These are phyloP conservation scores for Brassica nigra DNA, from an alignment of 345 rosid genomes.

Conservation along the genomic window DNA sequence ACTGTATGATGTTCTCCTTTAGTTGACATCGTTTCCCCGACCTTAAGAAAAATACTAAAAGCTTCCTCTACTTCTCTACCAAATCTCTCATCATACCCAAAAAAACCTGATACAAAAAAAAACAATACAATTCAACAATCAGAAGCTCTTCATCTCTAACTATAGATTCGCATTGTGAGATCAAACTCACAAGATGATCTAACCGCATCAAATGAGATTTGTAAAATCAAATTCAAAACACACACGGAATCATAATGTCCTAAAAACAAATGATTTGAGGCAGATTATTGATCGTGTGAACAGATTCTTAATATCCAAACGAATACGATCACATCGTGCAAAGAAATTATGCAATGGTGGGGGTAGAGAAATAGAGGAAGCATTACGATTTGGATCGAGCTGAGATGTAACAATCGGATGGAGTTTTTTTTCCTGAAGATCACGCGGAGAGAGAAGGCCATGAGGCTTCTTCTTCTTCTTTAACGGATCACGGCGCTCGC, in stretches of 20 bases:
- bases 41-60: not conserved
- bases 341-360: conserved; percentile 16
- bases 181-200: conserved; percentile 11
- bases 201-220: conserved; percentile 40
- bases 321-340: conserved; percentile 38
- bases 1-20: conserved; percentile 80
- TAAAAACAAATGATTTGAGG: conserved; percentile 7
- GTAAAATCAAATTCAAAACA: not conserved
- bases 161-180: not conserved
- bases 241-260: not conserved
- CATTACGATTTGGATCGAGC: conserved; percentile 33
- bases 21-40: conserved; percentile 48
- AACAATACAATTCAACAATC: not conserved
- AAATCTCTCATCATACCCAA: not conserved
- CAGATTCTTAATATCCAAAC: not conserved
- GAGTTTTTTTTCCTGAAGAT: conserved; percentile 3
- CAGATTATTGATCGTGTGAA: not conserved
- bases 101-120: conserved; percentile 18
- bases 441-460: conserved; percentile 37
- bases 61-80: conserved; percentile 36
- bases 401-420: conserved; percentile 18
- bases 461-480: conserved; percentile 21
- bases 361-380: not conserved
- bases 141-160: not conserved
- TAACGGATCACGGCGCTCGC: conserved; percentile 60